phyloP scores from a whole-genome alignment of 2,329 filamentous ascomycete genomes.

The Neopestalotiopsis sp. region DNA sequence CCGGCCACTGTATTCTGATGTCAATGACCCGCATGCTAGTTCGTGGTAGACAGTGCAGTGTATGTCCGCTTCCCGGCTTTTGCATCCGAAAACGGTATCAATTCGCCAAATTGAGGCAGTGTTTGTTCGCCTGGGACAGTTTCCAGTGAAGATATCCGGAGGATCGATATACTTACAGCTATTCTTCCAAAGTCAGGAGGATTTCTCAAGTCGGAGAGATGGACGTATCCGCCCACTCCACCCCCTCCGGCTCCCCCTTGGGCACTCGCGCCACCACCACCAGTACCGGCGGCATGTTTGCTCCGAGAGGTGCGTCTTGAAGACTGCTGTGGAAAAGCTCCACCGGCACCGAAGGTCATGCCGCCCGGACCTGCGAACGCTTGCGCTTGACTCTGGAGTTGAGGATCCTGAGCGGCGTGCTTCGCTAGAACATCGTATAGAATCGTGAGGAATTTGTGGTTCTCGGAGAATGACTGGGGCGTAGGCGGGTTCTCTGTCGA shows the following conservation, averaged over 20 bases:
- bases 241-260: constrained; percentile 67
- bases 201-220: constrained; percentile 68
- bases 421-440: constrained; percentile 62
- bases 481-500: constrained; percentile 65
- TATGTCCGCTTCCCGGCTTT: not conserved
- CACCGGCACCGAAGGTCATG: constrained; percentile 56
- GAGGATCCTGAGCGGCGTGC: constrained; percentile 62
- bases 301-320: constrained; percentile 38
- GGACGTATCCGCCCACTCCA: constrained; percentile 66
- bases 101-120: not conserved
- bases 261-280: constrained; percentile 61
- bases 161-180: constrained; percentile 39
- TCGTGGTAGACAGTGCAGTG: not conserved
- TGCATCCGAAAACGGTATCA: not conserved
- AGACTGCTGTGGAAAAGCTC: constrained; percentile 53
- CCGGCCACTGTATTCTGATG: constrained; percentile 55
- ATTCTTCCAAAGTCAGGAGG: constrained; percentile 72
- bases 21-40: not conserved
- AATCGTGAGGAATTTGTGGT: constrained; percentile 63
- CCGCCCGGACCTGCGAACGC: constrained; percentile 66
- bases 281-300: constrained; percentile 49
- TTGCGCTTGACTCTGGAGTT: constrained; percentile 60
- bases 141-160: not conserved
- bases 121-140: not conserved
- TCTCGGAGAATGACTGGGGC: constrained; percentile 64